These are phyloP conservation scores for Geum urbanum DNA, from an alignment of 306 rosid genomes.

Conservation along the genomic window DNA sequence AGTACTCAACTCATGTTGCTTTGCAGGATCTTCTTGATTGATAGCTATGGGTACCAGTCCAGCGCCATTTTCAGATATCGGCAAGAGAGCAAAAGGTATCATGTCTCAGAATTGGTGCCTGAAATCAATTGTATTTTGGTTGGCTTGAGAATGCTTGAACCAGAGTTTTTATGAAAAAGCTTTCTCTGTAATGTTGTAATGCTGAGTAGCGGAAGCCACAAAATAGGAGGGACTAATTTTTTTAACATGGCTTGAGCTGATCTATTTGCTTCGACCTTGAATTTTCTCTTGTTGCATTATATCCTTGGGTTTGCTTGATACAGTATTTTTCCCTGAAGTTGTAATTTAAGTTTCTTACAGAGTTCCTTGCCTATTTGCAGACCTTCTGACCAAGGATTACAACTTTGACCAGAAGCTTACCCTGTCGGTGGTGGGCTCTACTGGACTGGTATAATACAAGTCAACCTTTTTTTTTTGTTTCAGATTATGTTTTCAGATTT, in stretches of 20 bases:
- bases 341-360: neutral
- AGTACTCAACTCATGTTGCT: neutral
- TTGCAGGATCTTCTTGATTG: conserved; percentile 21
- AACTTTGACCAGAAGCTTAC: conserved; percentile 76
- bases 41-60: conserved; percentile 71
- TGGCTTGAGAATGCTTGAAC: neutral
- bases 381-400: conserved; percentile 82
- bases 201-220: neutral
- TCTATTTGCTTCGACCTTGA: neutral
- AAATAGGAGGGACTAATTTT: neutral
- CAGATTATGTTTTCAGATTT: conserved; percentile 2
- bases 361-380: conserved; percentile 38
- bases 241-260: neutral
- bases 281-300: neutral
- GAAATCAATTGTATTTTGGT: neutral
- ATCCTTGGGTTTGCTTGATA: neutral
- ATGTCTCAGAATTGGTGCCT: neutral
- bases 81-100: conserved; percentile 83
- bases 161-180: neutral
- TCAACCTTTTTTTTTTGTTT: conserved; percentile 6
- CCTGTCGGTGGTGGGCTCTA: conserved; percentile 55
- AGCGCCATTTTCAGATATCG: conserved; percentile 82
- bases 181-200: neutral
- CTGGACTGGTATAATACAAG: conserved; percentile 65
- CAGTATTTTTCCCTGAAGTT: neutral